Conservation (phyloP, 2,329 filamentous ascomycete species). For the Chrysosporium queenslandicum region DNA sequence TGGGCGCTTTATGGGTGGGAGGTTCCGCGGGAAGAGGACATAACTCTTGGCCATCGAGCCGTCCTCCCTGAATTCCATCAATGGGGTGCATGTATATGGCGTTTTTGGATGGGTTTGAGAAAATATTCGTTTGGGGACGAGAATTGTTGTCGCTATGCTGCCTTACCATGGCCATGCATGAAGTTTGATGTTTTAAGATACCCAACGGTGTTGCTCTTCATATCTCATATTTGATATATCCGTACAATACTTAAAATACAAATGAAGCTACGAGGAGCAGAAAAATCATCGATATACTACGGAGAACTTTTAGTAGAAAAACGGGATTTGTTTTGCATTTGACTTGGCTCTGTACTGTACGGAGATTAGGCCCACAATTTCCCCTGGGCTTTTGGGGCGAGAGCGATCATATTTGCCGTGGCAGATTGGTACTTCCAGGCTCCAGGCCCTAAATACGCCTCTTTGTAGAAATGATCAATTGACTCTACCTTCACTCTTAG, state of each 20-base stretch:
- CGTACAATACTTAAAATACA: neutral
- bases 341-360: neutral
- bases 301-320: neutral
- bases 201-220: neutral
- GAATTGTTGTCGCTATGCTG: neutral
- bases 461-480: neutral
- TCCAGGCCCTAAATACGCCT: neutral
- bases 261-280: no score
- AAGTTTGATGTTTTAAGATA: no score
- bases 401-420: no score
- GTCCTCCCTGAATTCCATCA: neutral
- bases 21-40: slow-evolving; percentile 40
- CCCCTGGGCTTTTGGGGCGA: no score
- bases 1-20: slow-evolving; percentile 33
- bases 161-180: neutral
- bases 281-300: no score
- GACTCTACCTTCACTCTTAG: neutral
- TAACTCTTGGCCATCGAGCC: neutral
- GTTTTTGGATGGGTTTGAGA: neutral
- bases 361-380: neutral
- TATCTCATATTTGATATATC: neutral
- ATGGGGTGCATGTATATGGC: slow-evolving; percentile 1
- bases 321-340: neutral
- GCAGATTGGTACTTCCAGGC: no score
- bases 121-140: neutral